Base-by-base conservation (phyloP, 352 stramenopile genomes). In the Globisporangium canariense region DNA sequence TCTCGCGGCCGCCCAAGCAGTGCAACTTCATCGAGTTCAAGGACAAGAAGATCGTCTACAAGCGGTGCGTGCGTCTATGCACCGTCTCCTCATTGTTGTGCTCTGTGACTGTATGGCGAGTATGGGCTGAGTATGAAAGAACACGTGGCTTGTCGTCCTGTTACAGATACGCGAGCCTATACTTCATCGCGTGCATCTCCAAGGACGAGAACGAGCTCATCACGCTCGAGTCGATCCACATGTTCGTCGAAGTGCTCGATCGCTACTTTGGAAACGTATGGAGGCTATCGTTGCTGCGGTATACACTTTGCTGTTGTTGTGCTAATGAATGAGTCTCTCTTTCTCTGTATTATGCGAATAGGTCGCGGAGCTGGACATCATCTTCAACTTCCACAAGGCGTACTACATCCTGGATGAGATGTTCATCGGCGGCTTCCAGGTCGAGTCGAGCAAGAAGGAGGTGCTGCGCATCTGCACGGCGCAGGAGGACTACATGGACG, bases 331-430 rank as follows among this genome's bases (percentile, higher is more conserved):
- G 25, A 28, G 25, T 28, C 25, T 8, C n/a, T 62, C 25, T 69
- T 34, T 57, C 25, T 28, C 25, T 28, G 25, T 28, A 28, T 28
- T 28, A n/a, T 14, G 40, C 36, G 10, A 10, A 11, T 55, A 93
- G 88, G 89, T 91, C 57, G 96, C 87, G 58, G 90, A 97, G 72
- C 74, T 97, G 51, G 91, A 99, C 76, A 99, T 99, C 78, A 99
- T 99, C 60, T 99, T 99, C 83, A 99, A 99, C 83, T 99, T 99
- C 79, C 97, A 99, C 83, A 99, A 99, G 81, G 98, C 98, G 20
- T 99, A 99, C 79, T 98, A 98, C 75, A 99, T 99, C 75, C 83
- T 99, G 54, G 98, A 99, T 80, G 98, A 99, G 83, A 91, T 99
- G 56, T 98, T 99, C 74, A 93, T 99, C 63, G 97, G 96, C 56